A percentile compares a stretch with the other conserved stretches of the same genome.
Evolutionary conservation across 148 eudicot genomes (phyloP).

Genomic region (Rhododendron ferrugineum): DNA sequence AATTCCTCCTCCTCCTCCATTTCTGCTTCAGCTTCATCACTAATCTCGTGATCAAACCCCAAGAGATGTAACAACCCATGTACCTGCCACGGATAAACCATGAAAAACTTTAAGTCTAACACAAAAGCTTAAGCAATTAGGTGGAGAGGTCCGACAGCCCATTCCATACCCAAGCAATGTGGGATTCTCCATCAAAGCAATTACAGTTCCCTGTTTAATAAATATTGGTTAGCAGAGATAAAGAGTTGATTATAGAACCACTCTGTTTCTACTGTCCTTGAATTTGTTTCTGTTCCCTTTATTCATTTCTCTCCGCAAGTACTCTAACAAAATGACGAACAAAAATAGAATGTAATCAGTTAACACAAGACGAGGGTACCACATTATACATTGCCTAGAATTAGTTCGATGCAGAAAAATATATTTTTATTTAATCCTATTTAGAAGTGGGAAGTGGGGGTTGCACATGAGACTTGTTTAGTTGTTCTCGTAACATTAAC

Average conservation of each 20-base stretch:
- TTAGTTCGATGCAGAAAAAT: not conserved
- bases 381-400: not conserved
- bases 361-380: not conserved
- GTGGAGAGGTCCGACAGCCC: not conserved
- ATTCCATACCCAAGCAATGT: not conserved
- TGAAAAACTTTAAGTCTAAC: not conserved
- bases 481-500: not conserved
- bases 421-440: not conserved
- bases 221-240: not conserved
- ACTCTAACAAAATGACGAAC: not conserved
- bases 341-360: not conserved
- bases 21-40: slow-evolving; percentile 89
- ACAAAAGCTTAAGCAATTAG: not conserved
- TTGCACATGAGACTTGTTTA: not conserved
- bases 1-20: slow-evolving; percentile 77
- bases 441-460: not conserved
- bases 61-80: slow-evolving; percentile 90
- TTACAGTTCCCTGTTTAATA: not conserved
- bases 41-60: slow-evolving; percentile 91
- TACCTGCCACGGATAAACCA: slow-evolving; percentile 38
- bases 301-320: not conserved
- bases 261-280: not conserved
- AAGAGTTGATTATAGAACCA: not conserved
- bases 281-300: not conserved
- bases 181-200: slow-evolving; percentile 3